A percentile compares a stretch with the other conserved stretches of the same genome.
phyloP scores from a whole-genome alignment of 1,284 basidiomycete genomes.

The Rhodofomes roseus region DNA sequence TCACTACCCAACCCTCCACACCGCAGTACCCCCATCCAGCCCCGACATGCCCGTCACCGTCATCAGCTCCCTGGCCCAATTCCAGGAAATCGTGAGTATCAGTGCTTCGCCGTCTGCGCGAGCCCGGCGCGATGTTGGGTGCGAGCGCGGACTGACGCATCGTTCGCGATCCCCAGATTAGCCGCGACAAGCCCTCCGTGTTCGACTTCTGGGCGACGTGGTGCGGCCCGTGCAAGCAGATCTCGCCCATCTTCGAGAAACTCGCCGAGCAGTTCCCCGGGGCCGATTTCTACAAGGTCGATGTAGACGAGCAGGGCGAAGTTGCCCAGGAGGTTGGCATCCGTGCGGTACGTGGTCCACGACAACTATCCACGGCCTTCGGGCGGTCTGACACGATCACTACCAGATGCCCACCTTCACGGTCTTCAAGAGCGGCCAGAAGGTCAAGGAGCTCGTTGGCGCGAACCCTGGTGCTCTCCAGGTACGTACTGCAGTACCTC shows the following conservation, averaged over 20 bases:
- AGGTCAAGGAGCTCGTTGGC: conserved; percentile 60
- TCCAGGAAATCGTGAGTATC: conserved; percentile 44
- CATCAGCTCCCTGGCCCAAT: conserved; percentile 52
- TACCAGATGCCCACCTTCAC: conserved; percentile 74
- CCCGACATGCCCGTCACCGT: conserved; percentile 35
- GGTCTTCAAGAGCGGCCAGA: conserved; percentile 66
- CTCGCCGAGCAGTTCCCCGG: conserved; percentile 45
- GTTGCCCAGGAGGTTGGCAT: conserved; percentile 67
- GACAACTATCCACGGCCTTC: neutral
- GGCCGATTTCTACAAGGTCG: conserved; percentile 80
- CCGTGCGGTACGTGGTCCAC: conserved; percentile 54
- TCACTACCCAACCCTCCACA: neutral
- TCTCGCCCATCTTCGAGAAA: conserved; percentile 79
- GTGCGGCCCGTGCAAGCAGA: conserved; percentile 76
- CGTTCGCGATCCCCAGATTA: conserved; percentile 42
- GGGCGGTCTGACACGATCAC: neutral
- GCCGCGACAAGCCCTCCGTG: conserved; percentile 52
- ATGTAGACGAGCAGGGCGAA: conserved; percentile 60
- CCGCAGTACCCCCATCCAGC: neutral
- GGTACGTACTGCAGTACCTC: conserved; percentile 19
- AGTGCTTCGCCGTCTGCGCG: neutral
- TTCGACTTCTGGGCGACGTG: conserved; percentile 81
- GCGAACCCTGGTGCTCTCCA: conserved; percentile 41
- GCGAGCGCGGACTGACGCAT: neutral
- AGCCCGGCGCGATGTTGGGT: neutral